Conservation (phyloP, 176 grass and related monocot genomes). For the Carex myosuroides region DNA sequence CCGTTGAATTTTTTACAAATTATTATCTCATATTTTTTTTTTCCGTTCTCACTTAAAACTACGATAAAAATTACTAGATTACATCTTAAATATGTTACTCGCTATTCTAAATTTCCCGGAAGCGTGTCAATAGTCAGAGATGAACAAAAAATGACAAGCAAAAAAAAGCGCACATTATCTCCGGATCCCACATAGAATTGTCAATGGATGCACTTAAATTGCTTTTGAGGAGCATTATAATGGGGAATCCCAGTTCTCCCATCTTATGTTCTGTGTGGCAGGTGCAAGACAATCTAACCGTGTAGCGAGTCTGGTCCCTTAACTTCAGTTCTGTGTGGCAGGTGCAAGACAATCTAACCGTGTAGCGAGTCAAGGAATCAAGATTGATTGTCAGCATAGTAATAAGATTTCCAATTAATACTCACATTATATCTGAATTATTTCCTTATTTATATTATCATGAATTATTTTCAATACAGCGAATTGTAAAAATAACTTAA, state of each 20-base stretch:
- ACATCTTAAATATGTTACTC: not conserved
- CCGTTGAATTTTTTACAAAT: too few species aligned
- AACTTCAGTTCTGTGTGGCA: not conserved
- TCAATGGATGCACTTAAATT: not conserved
- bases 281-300: not conserved
- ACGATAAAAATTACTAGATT: not conserved
- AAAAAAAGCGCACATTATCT: not conserved
- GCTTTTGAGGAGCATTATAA: constrained; percentile 4
- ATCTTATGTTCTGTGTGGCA: not conserved
- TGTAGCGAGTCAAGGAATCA: not conserved
- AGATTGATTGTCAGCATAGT: not conserved
- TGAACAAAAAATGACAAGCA: not conserved
- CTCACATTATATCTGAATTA: too few species aligned
- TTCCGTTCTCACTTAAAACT: too few species aligned
- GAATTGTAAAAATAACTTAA: too few species aligned
- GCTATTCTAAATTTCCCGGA: not conserved
- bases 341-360: not conserved
- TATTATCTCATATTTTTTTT: not conserved
- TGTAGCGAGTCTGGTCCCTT: too few species aligned
- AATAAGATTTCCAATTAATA: too few species aligned
- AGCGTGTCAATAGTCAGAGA: not conserved
- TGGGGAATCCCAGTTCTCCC: constrained; percentile 14
- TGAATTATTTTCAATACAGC: too few species aligned
- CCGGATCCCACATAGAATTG: not conserved
- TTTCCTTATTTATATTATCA: too few species aligned